phyloP scores from a whole-genome alignment of 345 rosid species.

The Ceriops decandra region DNA sequence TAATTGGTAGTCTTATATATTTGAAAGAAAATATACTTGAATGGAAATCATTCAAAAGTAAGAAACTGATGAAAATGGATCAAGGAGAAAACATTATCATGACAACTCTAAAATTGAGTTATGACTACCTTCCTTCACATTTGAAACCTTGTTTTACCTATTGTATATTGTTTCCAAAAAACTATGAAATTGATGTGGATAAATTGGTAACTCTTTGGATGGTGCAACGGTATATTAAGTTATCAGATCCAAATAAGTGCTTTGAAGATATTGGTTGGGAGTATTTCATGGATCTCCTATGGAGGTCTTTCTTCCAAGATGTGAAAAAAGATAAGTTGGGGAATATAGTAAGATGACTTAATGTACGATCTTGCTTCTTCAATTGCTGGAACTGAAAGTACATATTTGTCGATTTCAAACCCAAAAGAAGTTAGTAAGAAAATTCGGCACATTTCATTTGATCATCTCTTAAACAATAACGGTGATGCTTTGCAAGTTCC shows the following conservation, averaged over 20 bases:
- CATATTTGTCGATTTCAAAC: rapidly evolving
- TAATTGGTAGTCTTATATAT: constrained; percentile 6
- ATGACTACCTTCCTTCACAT: constrained; percentile 20
- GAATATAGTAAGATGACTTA: not conserved
- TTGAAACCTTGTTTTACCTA: constrained; percentile 31
- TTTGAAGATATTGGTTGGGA: not conserved
- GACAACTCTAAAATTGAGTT: constrained; percentile 22
- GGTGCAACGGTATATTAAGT: constrained; percentile 20
- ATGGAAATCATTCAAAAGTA: constrained; percentile 13
- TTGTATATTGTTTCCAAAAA: constrained; percentile 30
- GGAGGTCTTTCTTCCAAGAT: constrained; percentile 25
- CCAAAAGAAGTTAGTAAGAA: rapidly evolving
- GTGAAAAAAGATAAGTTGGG: not conserved
- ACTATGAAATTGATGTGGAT: not conserved
- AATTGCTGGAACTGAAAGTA: not conserved
- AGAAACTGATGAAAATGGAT: not conserved
- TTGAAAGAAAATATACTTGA: constrained; percentile 9
- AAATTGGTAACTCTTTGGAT: constrained; percentile 22
- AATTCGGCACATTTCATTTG: constrained; percentile 5
- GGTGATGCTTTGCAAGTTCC: not conserved
- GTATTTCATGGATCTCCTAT: not conserved
- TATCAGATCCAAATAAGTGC: not conserved
- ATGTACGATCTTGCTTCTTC: constrained; percentile 18
- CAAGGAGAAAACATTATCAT: constrained; percentile 3
- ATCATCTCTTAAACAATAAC: no score